Base-by-base conservation (phyloP, 2,329 filamentous ascomycete genomes). In the Pseudogymnoascus sp. region DNA sequence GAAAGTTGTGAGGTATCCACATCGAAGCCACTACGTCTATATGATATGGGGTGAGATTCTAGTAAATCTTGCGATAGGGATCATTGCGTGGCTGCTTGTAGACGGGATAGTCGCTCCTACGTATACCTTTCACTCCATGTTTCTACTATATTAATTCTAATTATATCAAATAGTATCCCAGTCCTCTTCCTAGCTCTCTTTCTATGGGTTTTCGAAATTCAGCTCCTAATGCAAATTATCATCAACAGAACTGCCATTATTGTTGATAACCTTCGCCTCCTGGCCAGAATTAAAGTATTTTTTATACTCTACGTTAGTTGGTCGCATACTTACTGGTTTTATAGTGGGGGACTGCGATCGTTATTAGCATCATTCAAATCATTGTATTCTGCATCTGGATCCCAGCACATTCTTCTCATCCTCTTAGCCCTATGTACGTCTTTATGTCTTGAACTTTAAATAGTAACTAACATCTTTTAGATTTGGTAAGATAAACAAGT, bases 371-470 rank as follows among this genome's bases (percentile, higher is more conserved):
- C 21, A 77, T 83, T 64, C 82, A 83, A 60, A 74, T 82, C 25
- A 74, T 75, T 1, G 81, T 82, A 27, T 82, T 80, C 63, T 72
- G 70, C 52, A 80, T 82, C 52, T 83, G 78, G 74, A 80, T 83
- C 21, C 80, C 80, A 0, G 69, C 78, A 1, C 78, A 78, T 37
- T 40, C 37, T 40, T 40, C n/a, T 40, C 37, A 40, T 40, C 37
- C 37, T 18, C 37, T 8, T 9, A 69, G 75, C n/a, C 78, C 78
- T 4, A 82, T 82, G 62, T 73, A 77, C 1, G 68, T 82, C 5
- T 80, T 81, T 63, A 68, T 80, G 5, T 60, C 80, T 2, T 73
- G 81, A 12, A 79, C 82, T 62, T 77, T 74, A 1, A 71, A 68
- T 0, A 73, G 82, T 9, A 82, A 82, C 62, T 77, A 73, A 69